phyloP scores from a whole-genome alignment of 805 yeast genomes.

The Barnettozyma sucrosica region DNA sequence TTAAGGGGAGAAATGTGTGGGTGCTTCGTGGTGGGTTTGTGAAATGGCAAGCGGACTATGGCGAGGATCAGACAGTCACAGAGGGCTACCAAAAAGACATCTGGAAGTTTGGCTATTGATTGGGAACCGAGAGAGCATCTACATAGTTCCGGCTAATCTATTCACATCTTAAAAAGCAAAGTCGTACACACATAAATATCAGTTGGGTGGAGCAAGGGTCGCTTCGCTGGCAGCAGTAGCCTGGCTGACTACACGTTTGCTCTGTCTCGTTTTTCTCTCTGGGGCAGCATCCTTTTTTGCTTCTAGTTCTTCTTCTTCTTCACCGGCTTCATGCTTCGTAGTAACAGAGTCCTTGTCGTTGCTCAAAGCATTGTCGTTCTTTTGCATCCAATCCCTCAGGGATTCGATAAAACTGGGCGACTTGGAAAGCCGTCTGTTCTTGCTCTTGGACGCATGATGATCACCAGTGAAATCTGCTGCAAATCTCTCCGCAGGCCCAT shows the following conservation, averaged over 20 bases:
- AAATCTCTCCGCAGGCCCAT: constrained; percentile 14
- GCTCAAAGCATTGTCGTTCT: constrained; percentile 18
- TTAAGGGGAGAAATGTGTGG: constrained; percentile 46
- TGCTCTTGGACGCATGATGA: constrained; percentile 26
- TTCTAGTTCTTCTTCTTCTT: not conserved
- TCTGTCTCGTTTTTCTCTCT: not conserved
- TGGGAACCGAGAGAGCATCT: not conserved
- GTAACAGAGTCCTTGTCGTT: constrained; percentile 4
- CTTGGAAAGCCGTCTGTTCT: constrained; percentile 8
- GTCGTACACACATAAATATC: not conserved
- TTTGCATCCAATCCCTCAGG: constrained; percentile 32
- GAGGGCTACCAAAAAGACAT: constrained; percentile 48
- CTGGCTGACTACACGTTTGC: not conserved
- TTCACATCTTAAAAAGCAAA: not conserved
- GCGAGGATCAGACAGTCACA: constrained; percentile 58
- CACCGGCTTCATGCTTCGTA: constrained; percentile 15
- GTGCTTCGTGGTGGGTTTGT: constrained; percentile 82
- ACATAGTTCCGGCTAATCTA: not conserved
- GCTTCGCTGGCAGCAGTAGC: not conserved
- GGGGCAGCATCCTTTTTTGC: constrained; percentile 1
- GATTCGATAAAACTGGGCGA: constrained; percentile 26
- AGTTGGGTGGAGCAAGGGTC: not conserved
- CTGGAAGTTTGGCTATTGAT: constrained; percentile 29
- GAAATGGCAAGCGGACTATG: constrained; percentile 74
- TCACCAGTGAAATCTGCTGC: constrained; percentile 65